Conservation (phyloP, 2,329 filamentous ascomycete genomes). For the Alternaria brassicae region DNA sequence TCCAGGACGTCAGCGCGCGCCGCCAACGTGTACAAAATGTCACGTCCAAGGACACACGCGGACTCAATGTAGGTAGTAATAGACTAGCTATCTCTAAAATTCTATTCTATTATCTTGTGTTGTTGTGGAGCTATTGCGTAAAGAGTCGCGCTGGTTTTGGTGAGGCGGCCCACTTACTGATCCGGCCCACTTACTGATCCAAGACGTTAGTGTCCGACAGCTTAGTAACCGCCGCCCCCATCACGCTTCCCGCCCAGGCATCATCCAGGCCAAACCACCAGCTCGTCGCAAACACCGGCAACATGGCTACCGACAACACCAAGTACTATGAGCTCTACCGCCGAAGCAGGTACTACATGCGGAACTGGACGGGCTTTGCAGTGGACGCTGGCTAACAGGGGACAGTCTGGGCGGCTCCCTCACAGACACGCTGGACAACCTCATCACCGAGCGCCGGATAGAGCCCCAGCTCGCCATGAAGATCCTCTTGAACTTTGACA, state of each 20-base stretch:
- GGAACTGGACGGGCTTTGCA: slow-evolving; percentile 9
- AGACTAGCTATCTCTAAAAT: too few species aligned
- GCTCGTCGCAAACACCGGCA: slow-evolving; percentile 21
- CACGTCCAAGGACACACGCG: too few species aligned
- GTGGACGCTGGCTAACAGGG: slow-evolving; percentile 35
- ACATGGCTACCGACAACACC: slow-evolving; percentile 52
- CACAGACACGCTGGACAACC: slow-evolving; percentile 94
- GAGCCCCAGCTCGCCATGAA: slow-evolving; percentile 99
- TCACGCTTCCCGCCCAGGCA: slow-evolving; percentile 3
- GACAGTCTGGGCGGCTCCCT: slow-evolving; percentile 87
- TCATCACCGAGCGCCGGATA: slow-evolving; percentile 93
- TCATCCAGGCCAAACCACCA: slow-evolving; percentile 20
- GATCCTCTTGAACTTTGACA: slow-evolving; percentile 94
- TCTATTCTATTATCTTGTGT: too few species aligned
- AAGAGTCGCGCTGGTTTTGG: too few species aligned
- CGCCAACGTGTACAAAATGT: too few species aligned
- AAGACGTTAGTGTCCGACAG: slow-evolving; percentile 20
- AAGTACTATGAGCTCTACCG: slow-evolving; percentile 95
- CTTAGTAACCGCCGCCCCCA: slow-evolving; percentile 16
- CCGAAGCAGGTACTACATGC: slow-evolving; percentile 81
- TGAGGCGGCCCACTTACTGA: too few species aligned
- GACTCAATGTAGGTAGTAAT: too few species aligned
- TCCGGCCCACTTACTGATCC: too few species aligned
- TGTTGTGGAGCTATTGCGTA: too few species aligned
- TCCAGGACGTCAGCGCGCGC: too few species aligned